Conservation (phyloP, 495 filamentous ascomycete species). For the Penicillium coprophilum region DNA sequence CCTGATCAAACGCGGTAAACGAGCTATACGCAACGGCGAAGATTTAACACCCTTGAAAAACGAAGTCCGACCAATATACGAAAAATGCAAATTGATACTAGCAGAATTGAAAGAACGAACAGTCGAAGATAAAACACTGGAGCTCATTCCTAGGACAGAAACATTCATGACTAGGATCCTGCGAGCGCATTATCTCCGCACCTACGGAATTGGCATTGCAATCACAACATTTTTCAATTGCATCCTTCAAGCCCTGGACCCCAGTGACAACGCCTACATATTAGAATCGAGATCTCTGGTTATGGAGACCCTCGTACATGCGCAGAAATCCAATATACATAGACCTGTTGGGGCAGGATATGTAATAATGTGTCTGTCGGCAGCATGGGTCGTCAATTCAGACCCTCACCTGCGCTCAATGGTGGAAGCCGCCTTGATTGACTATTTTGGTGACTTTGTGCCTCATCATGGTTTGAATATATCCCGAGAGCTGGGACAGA, state of each 20-base stretch:
- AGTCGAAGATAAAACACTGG: slow-evolving; percentile 10
- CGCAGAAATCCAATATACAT: slow-evolving; percentile 25
- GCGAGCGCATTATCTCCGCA: slow-evolving; percentile 35
- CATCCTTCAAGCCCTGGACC: slow-evolving; percentile 26
- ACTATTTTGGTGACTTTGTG: slow-evolving; percentile 35
- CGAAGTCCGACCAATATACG: slow-evolving; percentile 31
- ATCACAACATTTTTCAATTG: slow-evolving; percentile 38
- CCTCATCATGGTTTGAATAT: neutral
- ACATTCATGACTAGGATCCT: slow-evolving; percentile 12
- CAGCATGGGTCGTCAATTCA: slow-evolving; percentile 31
- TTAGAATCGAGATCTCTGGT: slow-evolving; percentile 30
- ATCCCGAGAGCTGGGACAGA: slow-evolving; percentile 11
- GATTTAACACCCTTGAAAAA: slow-evolving; percentile 17
- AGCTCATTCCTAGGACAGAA: neutral
- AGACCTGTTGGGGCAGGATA: slow-evolving; percentile 39
- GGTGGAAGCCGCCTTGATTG: slow-evolving; percentile 19
- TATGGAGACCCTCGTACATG: slow-evolving; percentile 32
- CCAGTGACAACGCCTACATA: slow-evolving; percentile 1
- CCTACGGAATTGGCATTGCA: slow-evolving; percentile 34
- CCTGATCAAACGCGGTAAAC: slow-evolving; percentile 28
- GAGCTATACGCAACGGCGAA: slow-evolving; percentile 8
- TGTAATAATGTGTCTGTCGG: slow-evolving; percentile 28
- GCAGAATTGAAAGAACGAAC: slow-evolving; percentile 18
- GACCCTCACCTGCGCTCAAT: slow-evolving; percentile 18
- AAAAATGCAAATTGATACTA: slow-evolving; percentile 24